These are phyloP conservation scores for Wickerhamomyces hampshirensis DNA, from an alignment of 805 yeast species.

Conservation along the genomic window DNA sequence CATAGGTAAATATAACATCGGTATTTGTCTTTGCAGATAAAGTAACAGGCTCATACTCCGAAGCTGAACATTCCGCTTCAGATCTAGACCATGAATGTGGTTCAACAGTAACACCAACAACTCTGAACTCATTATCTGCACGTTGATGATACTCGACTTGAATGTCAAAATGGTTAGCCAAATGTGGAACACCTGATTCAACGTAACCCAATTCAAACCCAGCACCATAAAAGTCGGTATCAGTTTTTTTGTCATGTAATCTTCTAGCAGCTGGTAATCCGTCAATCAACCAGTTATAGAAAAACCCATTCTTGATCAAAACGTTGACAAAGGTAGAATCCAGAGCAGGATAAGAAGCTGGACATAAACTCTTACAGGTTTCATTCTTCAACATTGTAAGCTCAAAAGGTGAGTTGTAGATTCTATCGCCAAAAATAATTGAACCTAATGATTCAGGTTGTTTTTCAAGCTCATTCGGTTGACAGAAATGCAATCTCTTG, in stretches of 20 bases:
- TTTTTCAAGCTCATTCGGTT: slow-evolving; percentile 48
- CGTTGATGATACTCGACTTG: slow-evolving; percentile 79
- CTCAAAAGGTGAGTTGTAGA: slow-evolving; percentile 86
- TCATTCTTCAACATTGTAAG: slow-evolving; percentile 71
- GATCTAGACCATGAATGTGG: slow-evolving; percentile 54
- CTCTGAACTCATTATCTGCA: slow-evolving; percentile 63
- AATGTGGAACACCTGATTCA: slow-evolving; percentile 52
- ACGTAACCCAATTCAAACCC: slow-evolving; percentile 79
- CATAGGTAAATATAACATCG: slow-evolving; percentile 75
- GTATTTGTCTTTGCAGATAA: slow-evolving; percentile 48
- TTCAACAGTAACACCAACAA: slow-evolving; percentile 82
- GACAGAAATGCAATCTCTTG: slow-evolving; percentile 78
- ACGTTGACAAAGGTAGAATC: slow-evolving; percentile 76
- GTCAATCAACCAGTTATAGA: slow-evolving; percentile 89
- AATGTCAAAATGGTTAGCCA: slow-evolving; percentile 80
- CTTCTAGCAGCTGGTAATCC: slow-evolving; percentile 87
- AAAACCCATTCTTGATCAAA: slow-evolving; percentile 76
- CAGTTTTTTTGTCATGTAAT: slow-evolving; percentile 52
- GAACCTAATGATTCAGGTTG: slow-evolving; percentile 92
- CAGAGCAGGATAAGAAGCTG: slow-evolving; percentile 47
- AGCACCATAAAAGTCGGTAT: slow-evolving; percentile 62
- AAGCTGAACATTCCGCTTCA: slow-evolving; percentile 31
- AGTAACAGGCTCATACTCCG: slow-evolving; percentile 35
- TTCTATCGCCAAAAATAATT: slow-evolving; percentile 91
- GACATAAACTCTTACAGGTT: slow-evolving; percentile 66